Conservation (phyloP, 768 basidiomycete species). For the Auriscalpium microsporum region DNA sequence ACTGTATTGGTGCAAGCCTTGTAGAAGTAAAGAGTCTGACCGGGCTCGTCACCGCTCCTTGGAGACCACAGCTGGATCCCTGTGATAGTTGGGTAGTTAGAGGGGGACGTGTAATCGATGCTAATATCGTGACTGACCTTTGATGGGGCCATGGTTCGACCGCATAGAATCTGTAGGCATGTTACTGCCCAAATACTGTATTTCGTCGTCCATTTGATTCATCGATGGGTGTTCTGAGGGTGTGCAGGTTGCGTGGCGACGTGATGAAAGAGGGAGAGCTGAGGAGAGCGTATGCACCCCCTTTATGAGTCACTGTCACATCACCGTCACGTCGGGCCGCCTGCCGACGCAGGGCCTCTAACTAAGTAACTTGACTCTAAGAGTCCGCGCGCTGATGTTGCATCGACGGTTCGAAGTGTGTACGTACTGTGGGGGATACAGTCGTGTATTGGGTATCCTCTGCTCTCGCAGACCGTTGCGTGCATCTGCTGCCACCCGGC, state of each 20-base stretch:
- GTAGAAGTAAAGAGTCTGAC: constrained; percentile 43
- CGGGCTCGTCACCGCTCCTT: constrained; percentile 35
- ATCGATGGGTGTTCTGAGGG: too few species aligned
- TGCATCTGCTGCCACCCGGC: too few species aligned
- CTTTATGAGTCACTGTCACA: constrained; percentile 9
- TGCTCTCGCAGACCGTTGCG: too few species aligned
- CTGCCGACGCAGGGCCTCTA: too few species aligned
- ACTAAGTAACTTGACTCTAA: too few species aligned
- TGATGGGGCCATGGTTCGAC: constrained; percentile 5
- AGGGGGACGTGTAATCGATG: not conserved
- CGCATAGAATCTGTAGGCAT: not conserved
- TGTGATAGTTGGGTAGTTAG: constrained; percentile 18
- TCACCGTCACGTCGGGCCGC: constrained; percentile 4
- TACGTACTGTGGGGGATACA: too few species aligned
- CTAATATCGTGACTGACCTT: constrained; percentile 4
- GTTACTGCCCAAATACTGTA: constrained; percentile 10
- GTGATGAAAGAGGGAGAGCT: not conserved
- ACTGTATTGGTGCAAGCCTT: constrained; percentile 43
- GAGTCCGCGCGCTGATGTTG: too few species aligned
- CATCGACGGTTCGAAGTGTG: too few species aligned
- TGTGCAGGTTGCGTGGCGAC: not conserved
- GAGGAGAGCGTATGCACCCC: not conserved
- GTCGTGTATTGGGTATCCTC: too few species aligned
- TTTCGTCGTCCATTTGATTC: constrained; percentile 10
- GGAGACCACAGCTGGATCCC: constrained; percentile 56